These are phyloP conservation scores for Neurospora sp. DNA, from an alignment of 495 filamentous ascomycete genomes.

Conservation along the genomic window DNA sequence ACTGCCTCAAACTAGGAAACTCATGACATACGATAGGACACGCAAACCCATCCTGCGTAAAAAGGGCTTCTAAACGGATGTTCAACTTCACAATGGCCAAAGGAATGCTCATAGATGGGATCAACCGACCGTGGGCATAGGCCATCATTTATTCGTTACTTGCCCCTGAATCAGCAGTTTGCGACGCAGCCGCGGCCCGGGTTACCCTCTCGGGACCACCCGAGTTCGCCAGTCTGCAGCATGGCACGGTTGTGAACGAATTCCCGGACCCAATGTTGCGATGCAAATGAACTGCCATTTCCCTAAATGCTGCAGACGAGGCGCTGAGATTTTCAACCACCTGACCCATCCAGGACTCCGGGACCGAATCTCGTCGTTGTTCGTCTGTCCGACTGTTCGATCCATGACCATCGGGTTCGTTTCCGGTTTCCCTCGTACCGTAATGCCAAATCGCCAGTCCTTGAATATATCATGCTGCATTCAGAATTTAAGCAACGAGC, in stretches of 20 bases:
- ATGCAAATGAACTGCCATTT: slow-evolving; percentile 27
- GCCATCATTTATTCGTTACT: background rate
- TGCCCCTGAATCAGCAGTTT: background rate
- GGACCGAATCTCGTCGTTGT: slow-evolving; percentile 20
- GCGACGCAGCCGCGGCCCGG: background rate
- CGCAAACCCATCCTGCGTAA: background rate
- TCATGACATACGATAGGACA: background rate
- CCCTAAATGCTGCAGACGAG: slow-evolving; percentile 24
- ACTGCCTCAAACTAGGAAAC: background rate
- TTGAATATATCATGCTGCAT: slow-evolving; percentile 17
- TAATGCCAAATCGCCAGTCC: slow-evolving; percentile 26
- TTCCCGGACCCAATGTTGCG: slow-evolving; percentile 4
- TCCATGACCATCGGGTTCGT: slow-evolving; percentile 20
- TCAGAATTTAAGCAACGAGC: slow-evolving; percentile 23
- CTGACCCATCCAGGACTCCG: slow-evolving; percentile 25
- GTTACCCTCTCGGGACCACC: background rate
- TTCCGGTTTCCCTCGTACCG: slow-evolving; percentile 23
- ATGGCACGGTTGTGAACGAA: background rate
- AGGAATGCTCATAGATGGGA: background rate
- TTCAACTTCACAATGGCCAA: background rate
- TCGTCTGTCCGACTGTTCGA: slow-evolving; percentile 11
- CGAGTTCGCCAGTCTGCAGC: background rate
- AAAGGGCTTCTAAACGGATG: background rate
- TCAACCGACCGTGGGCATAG: background rate
- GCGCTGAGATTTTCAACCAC: slow-evolving; percentile 13